phyloP scores from a whole-genome alignment of 2,329 filamentous ascomycete genomes.

The Dothiorella sarmentorum region DNA sequence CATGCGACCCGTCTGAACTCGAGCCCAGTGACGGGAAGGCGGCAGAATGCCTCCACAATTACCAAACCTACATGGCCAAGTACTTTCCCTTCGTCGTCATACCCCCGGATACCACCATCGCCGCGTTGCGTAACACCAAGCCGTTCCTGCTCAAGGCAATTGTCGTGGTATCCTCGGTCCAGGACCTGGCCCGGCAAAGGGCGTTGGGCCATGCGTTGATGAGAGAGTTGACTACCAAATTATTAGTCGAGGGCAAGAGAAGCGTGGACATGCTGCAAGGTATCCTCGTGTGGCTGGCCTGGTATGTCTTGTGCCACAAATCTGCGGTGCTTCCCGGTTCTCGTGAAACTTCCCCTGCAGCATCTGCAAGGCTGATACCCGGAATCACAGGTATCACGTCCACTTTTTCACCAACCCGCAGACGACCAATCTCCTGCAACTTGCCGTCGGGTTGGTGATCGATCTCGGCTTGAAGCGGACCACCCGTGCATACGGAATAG shows the following conservation, averaged over 20 bases:
- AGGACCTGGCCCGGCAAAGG: constrained; percentile 8
- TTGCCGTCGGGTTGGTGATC: constrained; percentile 38
- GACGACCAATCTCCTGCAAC: constrained; percentile 39
- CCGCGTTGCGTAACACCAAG: constrained; percentile 9
- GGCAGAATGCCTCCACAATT: constrained; percentile 10
- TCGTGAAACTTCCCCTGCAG: constrained; percentile 9
- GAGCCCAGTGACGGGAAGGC: neutral
- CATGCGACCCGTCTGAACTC: constrained; percentile 8
- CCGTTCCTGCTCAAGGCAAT: constrained; percentile 14
- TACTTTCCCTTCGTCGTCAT: constrained; percentile 18
- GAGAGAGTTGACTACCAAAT: neutral
- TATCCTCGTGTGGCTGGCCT: constrained; percentile 13
- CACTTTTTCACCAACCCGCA: constrained; percentile 39
- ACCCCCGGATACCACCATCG: neutral
- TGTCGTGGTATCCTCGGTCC: constrained; percentile 6
- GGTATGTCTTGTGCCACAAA: constrained; percentile 9
- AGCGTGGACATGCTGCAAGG: constrained; percentile 16
- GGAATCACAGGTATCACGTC: constrained; percentile 37
- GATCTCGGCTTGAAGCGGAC: constrained; percentile 40
- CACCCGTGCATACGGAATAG: constrained; percentile 22
- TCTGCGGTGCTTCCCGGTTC: neutral
- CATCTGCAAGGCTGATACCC: constrained; percentile 10
- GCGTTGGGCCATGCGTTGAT: constrained; percentile 7
- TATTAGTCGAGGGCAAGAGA: constrained; percentile 2
- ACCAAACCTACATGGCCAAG: constrained; percentile 11